These are phyloP conservation scores for Effrenium voratum DNA, from an alignment of 73 alveolate species.

Conservation along the genomic window DNA sequence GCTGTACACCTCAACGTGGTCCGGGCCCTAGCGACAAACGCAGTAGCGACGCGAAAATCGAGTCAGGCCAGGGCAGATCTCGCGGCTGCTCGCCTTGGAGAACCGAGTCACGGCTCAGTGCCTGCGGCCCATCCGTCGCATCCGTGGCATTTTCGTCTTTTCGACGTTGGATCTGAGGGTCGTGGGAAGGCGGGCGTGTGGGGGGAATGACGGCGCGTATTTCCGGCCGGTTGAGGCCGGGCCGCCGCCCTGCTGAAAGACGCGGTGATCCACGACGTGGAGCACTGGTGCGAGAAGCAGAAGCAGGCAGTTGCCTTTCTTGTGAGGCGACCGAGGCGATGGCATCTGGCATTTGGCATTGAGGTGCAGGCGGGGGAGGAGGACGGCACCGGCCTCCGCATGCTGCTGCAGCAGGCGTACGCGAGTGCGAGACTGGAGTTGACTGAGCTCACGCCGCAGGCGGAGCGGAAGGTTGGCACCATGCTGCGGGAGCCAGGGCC, in stretches of 20 bases:
- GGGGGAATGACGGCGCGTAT: neutral
- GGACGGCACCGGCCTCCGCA: constrained; percentile 86
- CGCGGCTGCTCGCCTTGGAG: constrained; percentile 71
- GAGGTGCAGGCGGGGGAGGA: constrained; percentile 44
- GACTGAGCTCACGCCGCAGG: neutral
- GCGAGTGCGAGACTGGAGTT: neutral
- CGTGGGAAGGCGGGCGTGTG: neutral
- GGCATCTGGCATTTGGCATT: neutral
- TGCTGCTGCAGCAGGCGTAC: constrained; percentile 75
- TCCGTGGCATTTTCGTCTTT: neutral
- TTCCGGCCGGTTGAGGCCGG: constrained; percentile 12
- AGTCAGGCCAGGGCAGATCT: constrained; percentile 46
- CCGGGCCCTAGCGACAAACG: neutral
- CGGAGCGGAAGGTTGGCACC: constrained; percentile 84
- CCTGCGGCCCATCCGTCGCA: neutral
- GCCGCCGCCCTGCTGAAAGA: constrained; percentile 35
- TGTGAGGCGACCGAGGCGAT: neutral
- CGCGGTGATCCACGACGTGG: constrained; percentile 73
- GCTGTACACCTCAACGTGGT: constrained; percentile 84
- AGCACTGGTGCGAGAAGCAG: constrained; percentile 88
- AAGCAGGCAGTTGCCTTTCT: constrained; percentile 46
- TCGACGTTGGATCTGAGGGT: neutral
- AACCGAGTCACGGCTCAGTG: constrained; percentile 75
- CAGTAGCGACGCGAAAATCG: neutral
- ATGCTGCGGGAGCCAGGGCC: constrained; percentile 79